Conservation (phyloP, 805 yeast genomes). For the Ogataea nakhonphanomensis region DNA sequence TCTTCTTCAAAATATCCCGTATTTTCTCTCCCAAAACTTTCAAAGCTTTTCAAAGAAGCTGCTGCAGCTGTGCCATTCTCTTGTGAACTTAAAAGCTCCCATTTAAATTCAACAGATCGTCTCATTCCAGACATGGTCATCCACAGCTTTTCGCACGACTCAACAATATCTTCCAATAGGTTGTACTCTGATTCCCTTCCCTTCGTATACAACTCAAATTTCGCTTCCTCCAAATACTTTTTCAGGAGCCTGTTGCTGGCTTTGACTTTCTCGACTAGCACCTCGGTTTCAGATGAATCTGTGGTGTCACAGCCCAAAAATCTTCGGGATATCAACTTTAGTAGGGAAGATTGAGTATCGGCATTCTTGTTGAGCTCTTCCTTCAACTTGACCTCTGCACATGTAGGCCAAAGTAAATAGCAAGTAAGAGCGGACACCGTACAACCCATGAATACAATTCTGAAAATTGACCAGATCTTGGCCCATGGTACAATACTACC, state of each 20-base stretch:
- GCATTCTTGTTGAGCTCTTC: conserved; percentile 47
- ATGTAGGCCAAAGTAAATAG: conserved; percentile 59
- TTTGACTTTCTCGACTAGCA: conserved; percentile 38
- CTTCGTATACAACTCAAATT: conserved; percentile 50
- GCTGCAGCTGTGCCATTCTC: conserved; percentile 3
- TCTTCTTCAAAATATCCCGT: conserved; percentile 14
- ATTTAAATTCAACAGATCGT: conserved; percentile 66
- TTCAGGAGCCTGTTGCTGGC: conserved; percentile 38
- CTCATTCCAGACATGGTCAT: conserved; percentile 64
- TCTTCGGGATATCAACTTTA: conserved; percentile 44
- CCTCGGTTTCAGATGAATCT: conserved; percentile 37
- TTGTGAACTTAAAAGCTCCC: conserved; percentile 44
- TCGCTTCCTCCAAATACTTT: conserved; percentile 51
- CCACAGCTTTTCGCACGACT: conserved; percentile 47
- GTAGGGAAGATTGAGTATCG: conserved; percentile 47
- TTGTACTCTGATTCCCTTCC: conserved; percentile 58
- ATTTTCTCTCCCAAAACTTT: not conserved
- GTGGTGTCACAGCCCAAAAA: conserved; percentile 48
- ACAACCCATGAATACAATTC: conserved; percentile 61
- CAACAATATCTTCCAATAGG: conserved; percentile 44
- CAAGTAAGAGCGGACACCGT: conserved; percentile 56
- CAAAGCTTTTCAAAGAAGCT: conserved; percentile 14
- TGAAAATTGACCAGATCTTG: conserved; percentile 50
- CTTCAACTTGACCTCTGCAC: conserved; percentile 48
- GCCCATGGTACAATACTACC: conserved; percentile 53